A percentile compares a stretch with the other conserved stretches of the same genome.
These are phyloP conservation scores for Alternaria gaisen DNA, from an alignment of 2,329 filamentous ascomycete genomes.

Conservation along the genomic window DNA sequence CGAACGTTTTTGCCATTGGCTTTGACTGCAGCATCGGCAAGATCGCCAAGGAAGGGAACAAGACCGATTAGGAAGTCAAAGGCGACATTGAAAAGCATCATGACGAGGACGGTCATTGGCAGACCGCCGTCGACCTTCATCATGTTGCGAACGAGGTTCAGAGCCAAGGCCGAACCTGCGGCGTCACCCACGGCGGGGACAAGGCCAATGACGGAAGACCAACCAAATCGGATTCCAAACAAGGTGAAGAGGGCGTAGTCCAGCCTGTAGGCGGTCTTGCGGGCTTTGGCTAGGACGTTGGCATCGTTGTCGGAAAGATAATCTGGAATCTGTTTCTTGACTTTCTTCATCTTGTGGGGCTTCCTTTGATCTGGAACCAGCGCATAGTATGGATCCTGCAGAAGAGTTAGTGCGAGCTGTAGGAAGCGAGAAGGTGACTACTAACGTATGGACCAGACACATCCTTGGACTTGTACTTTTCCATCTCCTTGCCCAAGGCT, in stretches of 20 bases:
- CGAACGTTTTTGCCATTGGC: conserved; percentile 81
- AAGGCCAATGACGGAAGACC: conserved; percentile 85
- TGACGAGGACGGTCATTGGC: conserved; percentile 64
- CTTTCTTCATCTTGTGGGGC: conserved; percentile 79
- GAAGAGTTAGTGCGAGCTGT: conserved; percentile 13
- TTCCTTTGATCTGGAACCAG: conserved; percentile 76
- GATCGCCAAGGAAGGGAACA: conserved; percentile 78
- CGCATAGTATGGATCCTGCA: conserved; percentile 90
- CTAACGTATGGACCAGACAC: conserved; percentile 54
- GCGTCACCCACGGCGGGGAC: conserved; percentile 73
- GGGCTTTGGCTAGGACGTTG: conserved; percentile 83
- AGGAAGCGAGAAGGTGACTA: conserved; percentile 2
- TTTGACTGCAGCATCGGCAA: conserved; percentile 75
- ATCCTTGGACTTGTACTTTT: conserved; percentile 57
- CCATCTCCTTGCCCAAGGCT: conserved; percentile 58
- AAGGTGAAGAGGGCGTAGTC: conserved; percentile 86
- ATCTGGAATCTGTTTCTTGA: conserved; percentile 82
- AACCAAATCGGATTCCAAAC: conserved; percentile 85
- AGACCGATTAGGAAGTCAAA: conserved; percentile 79
- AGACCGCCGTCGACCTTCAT: conserved; percentile 80
- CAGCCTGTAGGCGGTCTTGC: conserved; percentile 82
- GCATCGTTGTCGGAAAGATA: conserved; percentile 86
- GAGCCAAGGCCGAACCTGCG: conserved; percentile 55
- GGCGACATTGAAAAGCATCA: conserved; percentile 83
- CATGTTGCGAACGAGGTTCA: conserved; percentile 78